phyloP scores from a whole-genome alignment of 1,284 basidiomycete species.

The Melampsora larici-populina region DNA sequence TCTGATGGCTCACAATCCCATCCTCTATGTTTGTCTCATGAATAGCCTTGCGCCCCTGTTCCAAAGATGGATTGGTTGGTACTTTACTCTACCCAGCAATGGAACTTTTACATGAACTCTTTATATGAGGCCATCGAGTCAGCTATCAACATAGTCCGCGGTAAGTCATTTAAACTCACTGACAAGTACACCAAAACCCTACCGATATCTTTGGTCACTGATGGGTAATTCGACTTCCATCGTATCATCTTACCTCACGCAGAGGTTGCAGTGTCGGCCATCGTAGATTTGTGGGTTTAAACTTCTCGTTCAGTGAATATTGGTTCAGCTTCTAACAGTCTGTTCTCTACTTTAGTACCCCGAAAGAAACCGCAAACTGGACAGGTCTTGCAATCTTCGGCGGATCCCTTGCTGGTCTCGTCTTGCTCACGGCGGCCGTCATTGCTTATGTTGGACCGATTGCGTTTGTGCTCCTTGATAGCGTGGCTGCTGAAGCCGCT shows the following conservation, averaged over 20 bases:
- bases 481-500: background rate
- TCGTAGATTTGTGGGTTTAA: constrained; percentile 25
- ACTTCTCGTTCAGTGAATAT: background rate
- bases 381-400: constrained; percentile 25
- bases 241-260: background rate
- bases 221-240: background rate
- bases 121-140: constrained; percentile 28
- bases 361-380: constrained; percentile 30
- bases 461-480: background rate
- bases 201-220: background rate
- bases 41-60: constrained; percentile 30
- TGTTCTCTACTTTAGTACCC: constrained; percentile 8
- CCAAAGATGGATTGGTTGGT: constrained; percentile 34
- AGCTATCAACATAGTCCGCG: constrained; percentile 36
- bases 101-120: constrained; percentile 43
- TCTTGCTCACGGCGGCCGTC: constrained; percentile 8
- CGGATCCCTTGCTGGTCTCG: constrained; percentile 20
- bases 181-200: background rate
- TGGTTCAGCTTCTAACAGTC: background rate
- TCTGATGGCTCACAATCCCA: background rate
- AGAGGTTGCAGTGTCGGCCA: constrained; percentile 19
- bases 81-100: constrained; percentile 32
- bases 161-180: background rate
- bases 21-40: background rate
- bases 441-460: background rate